Evolutionary conservation across 2,329 filamentous ascomycete species (phyloP), one percentile per base, ranked within the genome.

Genomic region (Aspergillus unguis): DNA sequence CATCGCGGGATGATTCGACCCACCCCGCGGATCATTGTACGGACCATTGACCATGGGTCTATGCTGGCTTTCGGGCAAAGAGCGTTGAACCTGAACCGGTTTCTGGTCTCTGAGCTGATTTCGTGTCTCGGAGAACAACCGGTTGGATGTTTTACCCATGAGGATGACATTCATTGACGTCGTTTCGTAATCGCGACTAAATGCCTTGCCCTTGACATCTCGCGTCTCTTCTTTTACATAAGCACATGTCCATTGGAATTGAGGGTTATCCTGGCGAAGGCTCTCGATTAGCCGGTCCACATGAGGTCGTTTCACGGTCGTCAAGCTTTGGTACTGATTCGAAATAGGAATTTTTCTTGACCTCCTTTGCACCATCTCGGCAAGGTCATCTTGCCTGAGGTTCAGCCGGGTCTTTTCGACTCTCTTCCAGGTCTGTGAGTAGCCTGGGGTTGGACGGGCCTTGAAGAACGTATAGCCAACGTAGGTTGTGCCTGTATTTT

Each of bases 181-280:
- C 9, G 64, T 69, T 27, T 70, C 65, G 11, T 66, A 65, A 43
- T 66, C 63, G n/a, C 56, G 61, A 31, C 59, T 58, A 49, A 58
- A 52, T 37, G 63, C 60, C 50, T 65, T 65, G 26, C 66, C 59
- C 50, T 65, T 65, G 40, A 61, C 58, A 0, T 60, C 48, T 41
- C 63, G 60, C 27, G 65, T 57, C 5, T 65, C 61, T 46, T 65
- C 65, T 43, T 69, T 66, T 26, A 69, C 62, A 55, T 71, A 73
- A n/a, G 65, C 69, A 44, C 63, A 71, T n/a, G 57, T 66, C 69
- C 71, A 74, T 53, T 70, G 63, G 11, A 68, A 70, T 4, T 60
- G 58, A 11, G 60, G 58, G 31, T 72, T 64, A 11, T 52, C 55
- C 4, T 55, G 53, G 38, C 62, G 65, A 37, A 65, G 64, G 41